Evolutionary conservation across 2,329 filamentous ascomycete genomes (phyloP), one percentile per base, ranked within the genome.

Genomic region (Paraphoma chrysanthemicola): DNA sequence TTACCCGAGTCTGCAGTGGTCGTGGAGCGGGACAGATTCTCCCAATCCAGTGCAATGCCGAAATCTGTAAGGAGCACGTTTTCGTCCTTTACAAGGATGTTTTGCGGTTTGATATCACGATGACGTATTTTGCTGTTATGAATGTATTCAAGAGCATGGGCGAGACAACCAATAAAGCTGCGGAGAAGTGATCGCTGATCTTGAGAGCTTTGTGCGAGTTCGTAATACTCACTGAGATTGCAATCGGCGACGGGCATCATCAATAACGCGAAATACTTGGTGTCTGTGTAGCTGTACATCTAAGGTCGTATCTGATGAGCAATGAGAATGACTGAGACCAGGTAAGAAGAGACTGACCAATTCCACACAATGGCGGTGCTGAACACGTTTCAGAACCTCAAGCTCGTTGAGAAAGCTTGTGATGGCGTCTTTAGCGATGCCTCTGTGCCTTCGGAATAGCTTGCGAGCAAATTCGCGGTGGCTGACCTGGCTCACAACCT

Each of bases 251-350:
- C 62, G 45, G 49, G 68, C 10, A 48, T 51, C 64, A 74, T 76
- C 30, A 77, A 51, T 1, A 77, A 46, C 10, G 65, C 70, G n/a
- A 74, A 55, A 39, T 63, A 66, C 6, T 59, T 54, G 4, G 64
- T 48, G 44, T 76, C 73, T 2, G 72, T 75, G 48, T 73, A 76
- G 44, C 67, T 72, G 17, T 51, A 41, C 4, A 38, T 41, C n/a
- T n/a, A n/a, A n/a, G n/a, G n/a, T n/a, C n/a, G n/a, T n/a, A n/a
- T n/a, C n/a, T n/a, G n/a, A n/a, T n/a, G n/a, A n/a, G n/a, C n/a
- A n/a, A n/a, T n/a, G n/a, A n/a, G n/a, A n/a, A n/a, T n/a, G n/a
- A n/a, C n/a, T n/a, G n/a, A n/a, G n/a, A n/a, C n/a, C n/a, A n/a
- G n/a, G n/a, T n/a, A n/a, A n/a, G n/a, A n/a, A n/a, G 30, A 31